A percentile compares a stretch with the other conserved stretches of the same genome.
Evolutionary conservation across 2,329 filamentous ascomycete genomes (phyloP).

Genomic region (Diaporthe eres): DNA sequence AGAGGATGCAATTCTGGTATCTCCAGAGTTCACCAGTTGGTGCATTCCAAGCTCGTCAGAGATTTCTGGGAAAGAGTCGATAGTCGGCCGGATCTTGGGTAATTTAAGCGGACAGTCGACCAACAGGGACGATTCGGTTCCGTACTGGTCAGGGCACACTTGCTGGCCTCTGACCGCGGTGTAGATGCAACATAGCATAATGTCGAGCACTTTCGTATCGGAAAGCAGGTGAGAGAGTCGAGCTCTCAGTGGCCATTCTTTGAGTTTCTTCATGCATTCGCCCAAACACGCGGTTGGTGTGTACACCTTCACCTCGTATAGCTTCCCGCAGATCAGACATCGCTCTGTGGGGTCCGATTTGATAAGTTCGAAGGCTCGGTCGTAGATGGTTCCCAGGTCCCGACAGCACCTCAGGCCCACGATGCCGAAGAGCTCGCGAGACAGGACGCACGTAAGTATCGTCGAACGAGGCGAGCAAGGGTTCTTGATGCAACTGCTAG

Average conservation of each 20-base stretch:
- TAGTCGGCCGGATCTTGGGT: neutral
- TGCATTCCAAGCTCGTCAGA: neutral
- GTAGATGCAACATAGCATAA: slow-evolving; percentile 16
- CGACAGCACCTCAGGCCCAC: neutral
- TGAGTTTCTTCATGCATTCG: neutral
- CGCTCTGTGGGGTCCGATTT: neutral
- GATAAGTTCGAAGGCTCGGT: neutral
- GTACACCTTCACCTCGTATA: slow-evolving; percentile 9
- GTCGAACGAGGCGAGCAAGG: slow-evolving; percentile 11
- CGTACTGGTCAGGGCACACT: neutral
- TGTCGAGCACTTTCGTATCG: neutral
- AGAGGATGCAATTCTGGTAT: accelerated
- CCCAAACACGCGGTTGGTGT: slow-evolving; percentile 1
- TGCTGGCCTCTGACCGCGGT: slow-evolving; percentile 8
- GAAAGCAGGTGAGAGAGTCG: slow-evolving; percentile 13
- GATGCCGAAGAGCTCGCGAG: slow-evolving; percentile 14
- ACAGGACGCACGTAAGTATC: slow-evolving; percentile 3
- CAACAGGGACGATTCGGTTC: neutral
- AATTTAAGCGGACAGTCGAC: slow-evolving; percentile 10
- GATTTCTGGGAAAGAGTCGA: neutral
- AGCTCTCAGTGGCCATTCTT: slow-evolving; percentile 21
- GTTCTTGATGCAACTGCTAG: neutral
- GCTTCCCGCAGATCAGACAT: slow-evolving; percentile 14
- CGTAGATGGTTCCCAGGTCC: neutral
- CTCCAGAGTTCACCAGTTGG: neutral